Evolutionary conservation across 306 rosid genomes (phyloP).

Genomic region (Malus orientalis): DNA sequence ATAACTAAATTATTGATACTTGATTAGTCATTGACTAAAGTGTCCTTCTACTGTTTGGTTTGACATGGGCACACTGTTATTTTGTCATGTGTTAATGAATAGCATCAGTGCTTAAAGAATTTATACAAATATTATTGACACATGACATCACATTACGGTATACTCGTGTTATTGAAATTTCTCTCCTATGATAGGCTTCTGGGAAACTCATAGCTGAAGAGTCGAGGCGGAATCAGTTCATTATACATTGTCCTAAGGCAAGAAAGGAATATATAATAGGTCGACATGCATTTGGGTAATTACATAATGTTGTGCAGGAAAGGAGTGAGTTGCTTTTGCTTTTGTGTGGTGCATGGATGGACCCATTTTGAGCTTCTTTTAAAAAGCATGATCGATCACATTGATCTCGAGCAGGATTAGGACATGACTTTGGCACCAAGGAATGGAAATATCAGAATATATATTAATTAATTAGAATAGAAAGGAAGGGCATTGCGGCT

Average conservation of each 20-base stretch:
- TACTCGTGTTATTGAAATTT: too few species aligned
- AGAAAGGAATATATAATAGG: conserved; percentile 30
- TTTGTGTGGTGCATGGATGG: conserved; percentile 28
- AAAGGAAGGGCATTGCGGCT: conserved; percentile 12
- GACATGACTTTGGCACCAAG: conserved; percentile 20
- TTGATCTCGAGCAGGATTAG: conserved; percentile 25
- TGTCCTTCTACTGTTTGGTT: conserved; percentile 6
- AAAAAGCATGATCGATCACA: conserved; percentile 33
- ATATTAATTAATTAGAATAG: conserved; percentile 32
- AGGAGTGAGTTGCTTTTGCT: not conserved
- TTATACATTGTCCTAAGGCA: conserved; percentile 23
- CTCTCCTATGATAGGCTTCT: not conserved
- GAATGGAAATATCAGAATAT: conserved; percentile 36
- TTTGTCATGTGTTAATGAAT: too few species aligned
- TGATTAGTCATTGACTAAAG: conserved; percentile 10
- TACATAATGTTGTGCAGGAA: conserved; percentile 8
- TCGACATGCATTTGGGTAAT: conserved; percentile 30
- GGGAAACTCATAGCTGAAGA: not conserved
- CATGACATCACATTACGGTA: fast-evolving
- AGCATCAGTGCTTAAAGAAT: too few species aligned
- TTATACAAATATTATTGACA: too few species aligned
- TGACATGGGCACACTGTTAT: too few species aligned
- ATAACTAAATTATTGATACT: conserved; percentile 10
- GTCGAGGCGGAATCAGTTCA: conserved; percentile 8
- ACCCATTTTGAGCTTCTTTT: conserved; percentile 46